Percentiles rank a stretch among this genome's conserved stretches.
Evolutionary conservation across 345 rosid genomes (phyloP).

Genomic region (Populus euphratica): DNA sequence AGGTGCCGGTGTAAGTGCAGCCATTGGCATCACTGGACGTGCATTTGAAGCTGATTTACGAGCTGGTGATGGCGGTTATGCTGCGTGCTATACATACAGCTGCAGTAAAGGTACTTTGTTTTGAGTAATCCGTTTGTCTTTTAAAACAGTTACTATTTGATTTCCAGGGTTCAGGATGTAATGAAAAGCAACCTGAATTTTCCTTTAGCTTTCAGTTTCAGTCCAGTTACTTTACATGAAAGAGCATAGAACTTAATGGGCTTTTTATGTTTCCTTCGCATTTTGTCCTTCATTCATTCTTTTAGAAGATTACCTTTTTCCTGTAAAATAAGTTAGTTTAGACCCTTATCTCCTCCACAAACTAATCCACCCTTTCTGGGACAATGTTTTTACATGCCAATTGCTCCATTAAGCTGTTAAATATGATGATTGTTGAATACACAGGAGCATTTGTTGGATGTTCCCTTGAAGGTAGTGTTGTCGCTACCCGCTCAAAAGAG

Average conservation of each 20-base stretch:
- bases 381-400: neutral
- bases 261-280: neutral
- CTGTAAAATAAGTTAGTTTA: neutral
- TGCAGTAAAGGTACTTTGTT: constrained; percentile 81
- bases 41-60: constrained; percentile 84
- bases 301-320: neutral
- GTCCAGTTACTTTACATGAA: neutral
- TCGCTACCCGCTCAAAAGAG: constrained; percentile 65
- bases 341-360: neutral
- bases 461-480: constrained; percentile 81
- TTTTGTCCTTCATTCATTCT: neutral
- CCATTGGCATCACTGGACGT: constrained; percentile 74
- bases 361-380: neutral
- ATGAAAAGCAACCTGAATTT: neutral
- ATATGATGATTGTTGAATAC: neutral
- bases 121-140: neutral
- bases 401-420: neutral
- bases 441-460: constrained; percentile 94
- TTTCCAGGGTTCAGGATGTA: neutral
- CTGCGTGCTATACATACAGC: constrained; percentile 95
- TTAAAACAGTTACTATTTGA: neutral
- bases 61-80: constrained; percentile 92
- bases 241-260: neutral
- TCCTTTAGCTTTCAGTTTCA: neutral
- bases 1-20: constrained; percentile 95